Base-by-base conservation (phyloP, 805 yeast species). In the Yarrowia sp. region DNA sequence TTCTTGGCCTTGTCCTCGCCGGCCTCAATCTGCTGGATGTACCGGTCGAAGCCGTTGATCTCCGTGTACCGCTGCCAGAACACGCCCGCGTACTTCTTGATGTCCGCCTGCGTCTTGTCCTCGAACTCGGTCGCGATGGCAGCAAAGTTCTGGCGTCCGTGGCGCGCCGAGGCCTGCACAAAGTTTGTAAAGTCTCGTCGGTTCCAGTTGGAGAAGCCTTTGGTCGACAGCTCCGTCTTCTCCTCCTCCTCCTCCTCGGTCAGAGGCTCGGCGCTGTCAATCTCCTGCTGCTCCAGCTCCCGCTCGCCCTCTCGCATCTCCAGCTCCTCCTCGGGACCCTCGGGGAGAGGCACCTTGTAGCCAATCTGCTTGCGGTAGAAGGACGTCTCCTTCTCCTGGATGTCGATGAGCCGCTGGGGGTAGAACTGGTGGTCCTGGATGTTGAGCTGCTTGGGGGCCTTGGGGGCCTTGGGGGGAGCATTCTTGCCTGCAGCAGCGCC, bases 41-140 rank as follows among this genome's bases (percentile, higher is more conserved):
- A 90, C 67, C 88, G 80, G 66, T 94, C 98, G 72, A 85, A 86
- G n/a, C 97, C 97, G 25, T 91, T 97, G 62, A 94, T 84, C 67
- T 87, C 90, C 58, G 82, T 77, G 70, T 84, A 86, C 61, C 87
- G 79, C 41, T 78, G 72, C 97, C 97, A 92, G 71, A 93, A 94
- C 4, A 82, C 87, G 58, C 79, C 77, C 9, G 93, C 84, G 71
- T 93, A 93, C 46, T 84, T 85, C 64, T 84, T 76, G 9, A 93
- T 87, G 63, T 93, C 97, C 7, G 88, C 96, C 4, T 77, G 70
- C 0, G 89, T 79, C 74, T 93, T 93, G 38, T 70, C 75, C 47
- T 85, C 90, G 68, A 91, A 81, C 69, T 91, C 97, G 18, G 78
- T 68, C 0, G 94, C 84, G 62, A 93, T 91, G 2, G 83, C 81